Evolutionary conservation across 768 basidiomycete genomes (phyloP), one percentile per base, ranked within the genome.

Genomic region (Clathrus columnatus): DNA sequence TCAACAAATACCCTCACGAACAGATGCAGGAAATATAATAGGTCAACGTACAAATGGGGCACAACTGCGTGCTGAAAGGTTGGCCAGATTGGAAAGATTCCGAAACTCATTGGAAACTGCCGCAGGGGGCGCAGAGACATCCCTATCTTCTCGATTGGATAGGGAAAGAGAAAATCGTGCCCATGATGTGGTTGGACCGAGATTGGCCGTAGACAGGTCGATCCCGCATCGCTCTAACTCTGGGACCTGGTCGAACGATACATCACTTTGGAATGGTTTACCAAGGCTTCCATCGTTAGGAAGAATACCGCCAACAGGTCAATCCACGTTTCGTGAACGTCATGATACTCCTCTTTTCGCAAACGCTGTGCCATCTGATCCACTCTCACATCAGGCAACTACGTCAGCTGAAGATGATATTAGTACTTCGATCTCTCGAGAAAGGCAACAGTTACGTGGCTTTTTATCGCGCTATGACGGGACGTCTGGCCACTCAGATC

Each of bases 361-460:
- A 36, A 36, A n/a, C n/a, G 4, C 7, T 36, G 36, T 8, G 36
- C 4, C 36, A 36, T n/a, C 36, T 4, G 14, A n/a, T 11, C 14
- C 10, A n/a, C n/a, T 36, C 7, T 11, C 36, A 36, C 14, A 36
- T 47, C 46, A 23, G 46, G 49, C 17, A 4, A 30, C n/a, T 20
- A 50, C 23, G 7, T 24, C 49, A 50, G 24, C 24, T 20, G 49
- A 50, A 24, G 24, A 46, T 16, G 46, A 27, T 8, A 53, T 21
- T 27, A 43, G 24, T 45, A 36, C 36, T n/a, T 36, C 36, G 4
- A 32, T 18, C 20, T 41, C 51, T 23, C 45, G 54, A 47, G 54
- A 55, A 11, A 44, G 54, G 14, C 42, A 55, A 24, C 54, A 55
- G 21, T 55, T 55, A 28, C 54, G 46, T 5, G 23, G 45, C 20